Evolutionary conservation across 192 early-diverging fungal species (phyloP).

Genomic region (Gryganskiella cystojenkinii): DNA sequence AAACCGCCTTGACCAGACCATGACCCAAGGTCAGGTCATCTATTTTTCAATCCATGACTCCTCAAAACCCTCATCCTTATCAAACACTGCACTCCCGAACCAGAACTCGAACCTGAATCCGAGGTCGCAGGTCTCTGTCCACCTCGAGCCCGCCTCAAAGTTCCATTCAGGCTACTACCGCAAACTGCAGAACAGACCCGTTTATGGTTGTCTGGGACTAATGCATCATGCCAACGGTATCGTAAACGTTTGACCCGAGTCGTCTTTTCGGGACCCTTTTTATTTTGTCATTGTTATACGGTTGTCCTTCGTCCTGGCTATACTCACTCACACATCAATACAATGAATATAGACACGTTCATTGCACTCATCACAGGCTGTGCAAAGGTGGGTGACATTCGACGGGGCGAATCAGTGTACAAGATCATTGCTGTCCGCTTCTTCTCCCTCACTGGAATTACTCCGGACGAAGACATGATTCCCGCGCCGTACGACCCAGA

Average conservation of each 20-base stretch:
- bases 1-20: conserved; percentile 13
- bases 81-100: background rate
- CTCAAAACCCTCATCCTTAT: conserved; percentile 12
- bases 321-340: too few relatives aligned
- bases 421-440: conserved; percentile 79
- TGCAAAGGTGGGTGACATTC: conserved; percentile 67
- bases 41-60: conserved; percentile 22
- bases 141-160: conserved; percentile 41
- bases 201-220: conserved; percentile 67
- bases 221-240: conserved; percentile 64
- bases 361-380: conserved; percentile 76
- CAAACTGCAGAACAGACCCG: conserved; percentile 54
- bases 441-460: conserved; percentile 78
- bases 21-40: conserved; percentile 19
- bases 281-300: conserved; percentile 3
- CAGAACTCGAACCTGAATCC: too few relatives aligned
- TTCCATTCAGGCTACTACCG: conserved; percentile 55
- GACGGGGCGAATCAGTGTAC: conserved; percentile 71
- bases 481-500: conserved; percentile 46
- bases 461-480: conserved; percentile 74
- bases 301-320: background rate
- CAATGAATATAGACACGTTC: conserved; percentile 66
- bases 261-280: conserved; percentile 25
- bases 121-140: conserved; percentile 52
- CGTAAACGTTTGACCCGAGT: conserved; percentile 23